Base-by-base conservation (phyloP, 495 filamentous ascomycete genomes). In the Hyaloscypha bicolor region DNA sequence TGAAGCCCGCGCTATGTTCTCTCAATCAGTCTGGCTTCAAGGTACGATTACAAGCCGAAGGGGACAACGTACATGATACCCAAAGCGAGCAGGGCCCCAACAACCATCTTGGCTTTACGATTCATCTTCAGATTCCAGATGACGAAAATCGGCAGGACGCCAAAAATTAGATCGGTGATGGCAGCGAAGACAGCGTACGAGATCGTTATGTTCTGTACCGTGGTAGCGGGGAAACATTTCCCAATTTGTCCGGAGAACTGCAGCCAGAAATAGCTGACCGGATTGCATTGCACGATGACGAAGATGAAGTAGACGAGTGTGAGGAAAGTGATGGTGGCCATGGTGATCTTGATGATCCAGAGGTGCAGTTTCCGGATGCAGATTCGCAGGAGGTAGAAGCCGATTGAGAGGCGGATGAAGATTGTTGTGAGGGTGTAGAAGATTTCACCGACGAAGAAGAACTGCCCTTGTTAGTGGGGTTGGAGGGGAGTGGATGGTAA, bases 41-140 rank as follows among this genome's bases (percentile, higher is more conserved):
- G 32, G 1, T 12, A 21, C 9, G 56, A 45, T 25, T 25, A 25
- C 25, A 25, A 25, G 25, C 25, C 25, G 55, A 30, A 45, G n/a
- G 53, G 14, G 25, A 67, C 2, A 37, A 33, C 30, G 35, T 55
- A 68, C 77, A 79, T 31, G 19, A 77, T 51, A 16, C 77, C 78
- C 22, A 78, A 65, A 33, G 73, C 57, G 1, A 80, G 73, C 14
- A 80, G 66, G 9, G 55, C 51, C 19, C 71, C 73, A n/a, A 79
- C 69, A 14, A 72, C 65, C 3, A 70, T 48, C 65, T 78, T 80
- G 1, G 72, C 73, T 22, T 69, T 64, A 30, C 55, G 65, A 60
- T 74, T 76, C 55, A 81, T 76, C 32, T 77, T 69, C 39, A 80
- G 71, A 64, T 77, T 62, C 79, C 79, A 80, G 3, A 83, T 63